phyloP scores from a whole-genome alignment of 352 stramenopile genomes.

The Elongisporangium prolatum region DNA sequence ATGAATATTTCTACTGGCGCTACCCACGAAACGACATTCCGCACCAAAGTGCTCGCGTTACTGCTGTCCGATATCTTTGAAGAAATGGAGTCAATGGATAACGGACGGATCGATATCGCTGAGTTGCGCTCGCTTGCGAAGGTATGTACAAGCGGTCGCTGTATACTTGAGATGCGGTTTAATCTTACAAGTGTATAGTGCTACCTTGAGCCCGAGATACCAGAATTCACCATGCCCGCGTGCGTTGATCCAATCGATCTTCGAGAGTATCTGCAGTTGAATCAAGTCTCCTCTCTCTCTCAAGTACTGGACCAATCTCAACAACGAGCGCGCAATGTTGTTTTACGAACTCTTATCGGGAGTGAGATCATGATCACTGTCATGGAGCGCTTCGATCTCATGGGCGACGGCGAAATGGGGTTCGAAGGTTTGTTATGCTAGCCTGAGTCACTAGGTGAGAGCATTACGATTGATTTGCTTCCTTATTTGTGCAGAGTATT shows the following conservation, averaged over 20 bases:
- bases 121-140: slow-evolving; percentile 62
- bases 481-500: background rate
- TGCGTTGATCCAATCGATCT: slow-evolving; percentile 12
- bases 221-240: slow-evolving; percentile 5
- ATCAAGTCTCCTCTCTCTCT: slow-evolving; percentile 18
- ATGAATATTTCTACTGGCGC: background rate
- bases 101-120: slow-evolving; percentile 60
- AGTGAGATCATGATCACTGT: slow-evolving; percentile 31
- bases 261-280: slow-evolving; percentile 7
- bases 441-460: background rate
- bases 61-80: slow-evolving; percentile 66
- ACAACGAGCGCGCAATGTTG: slow-evolving; percentile 11
- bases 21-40: slow-evolving; percentile 16
- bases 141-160: slow-evolving; percentile 5
- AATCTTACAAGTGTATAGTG: slow-evolving; percentile 1
- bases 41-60: slow-evolving; percentile 29
- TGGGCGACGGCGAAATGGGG: slow-evolving; percentile 49
- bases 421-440: slow-evolving; percentile 34
- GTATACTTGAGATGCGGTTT: background rate
- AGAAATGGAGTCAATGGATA: slow-evolving; percentile 55
- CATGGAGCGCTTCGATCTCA: slow-evolving; percentile 43
- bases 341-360: slow-evolving; percentile 39
- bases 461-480: background rate
- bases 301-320: slow-evolving; percentile 21
- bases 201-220: slow-evolving; percentile 2